Conservation (phyloP, 768 basidiomycete species). For the Lactarius vividus region DNA sequence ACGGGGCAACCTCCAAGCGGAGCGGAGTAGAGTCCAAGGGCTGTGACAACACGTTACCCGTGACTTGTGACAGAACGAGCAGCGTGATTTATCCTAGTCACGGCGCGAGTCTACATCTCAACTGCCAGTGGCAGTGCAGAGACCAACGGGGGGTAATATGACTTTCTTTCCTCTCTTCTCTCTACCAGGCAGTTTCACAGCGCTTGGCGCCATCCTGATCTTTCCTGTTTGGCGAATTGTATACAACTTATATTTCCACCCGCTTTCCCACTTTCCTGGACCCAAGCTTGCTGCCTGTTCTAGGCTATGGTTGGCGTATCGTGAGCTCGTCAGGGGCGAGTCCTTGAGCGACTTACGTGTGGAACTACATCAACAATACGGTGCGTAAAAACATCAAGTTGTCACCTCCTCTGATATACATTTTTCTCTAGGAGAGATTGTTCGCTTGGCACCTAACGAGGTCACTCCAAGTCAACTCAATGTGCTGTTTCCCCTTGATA, state of each 20-base stretch:
- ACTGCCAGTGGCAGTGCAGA: too few species aligned
- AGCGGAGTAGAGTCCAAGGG: too few species aligned
- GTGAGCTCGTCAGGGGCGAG: background rate
- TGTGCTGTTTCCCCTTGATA: too few species aligned
- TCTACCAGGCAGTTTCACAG: too few species aligned
- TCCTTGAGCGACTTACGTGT: background rate
- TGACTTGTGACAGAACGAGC: too few species aligned
- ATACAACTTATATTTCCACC: constrained; percentile 1
- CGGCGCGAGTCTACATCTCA: too few species aligned
- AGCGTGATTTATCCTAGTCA: too few species aligned
- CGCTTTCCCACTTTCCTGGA: background rate
- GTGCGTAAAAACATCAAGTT: background rate
- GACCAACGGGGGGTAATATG: too few species aligned
- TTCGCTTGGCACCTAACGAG: constrained; percentile 2
- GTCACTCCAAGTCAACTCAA: background rate
- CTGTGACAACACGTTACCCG: too few species aligned
- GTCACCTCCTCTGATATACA: too few species aligned
- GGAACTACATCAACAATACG: background rate
- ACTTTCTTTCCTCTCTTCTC: too few species aligned
- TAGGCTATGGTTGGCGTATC: background rate
- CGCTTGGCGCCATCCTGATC: background rate
- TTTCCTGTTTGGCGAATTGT: background rate
- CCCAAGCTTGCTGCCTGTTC: background rate
- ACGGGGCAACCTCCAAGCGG: too few species aligned
- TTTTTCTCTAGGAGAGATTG: background rate